phyloP scores from a whole-genome alignment of 2,329 filamentous ascomycete species.

The Aspergillus proliferans region DNA sequence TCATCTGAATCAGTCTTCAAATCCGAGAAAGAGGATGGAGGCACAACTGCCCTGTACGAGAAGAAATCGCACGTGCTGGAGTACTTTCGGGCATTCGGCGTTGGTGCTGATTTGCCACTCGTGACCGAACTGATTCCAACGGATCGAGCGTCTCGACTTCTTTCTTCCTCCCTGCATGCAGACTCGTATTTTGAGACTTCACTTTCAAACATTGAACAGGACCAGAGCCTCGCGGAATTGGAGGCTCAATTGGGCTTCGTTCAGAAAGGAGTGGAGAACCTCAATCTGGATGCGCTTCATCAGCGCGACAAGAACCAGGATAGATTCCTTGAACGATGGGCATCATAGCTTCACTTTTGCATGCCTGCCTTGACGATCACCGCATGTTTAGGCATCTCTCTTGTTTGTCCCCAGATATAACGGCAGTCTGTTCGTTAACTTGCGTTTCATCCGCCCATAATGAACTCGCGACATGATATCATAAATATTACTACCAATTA shows the following conservation, averaged over 20 bases:
- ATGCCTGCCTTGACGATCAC: neutral
- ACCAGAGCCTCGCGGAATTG: constrained; percentile 21
- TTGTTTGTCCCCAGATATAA: too few species aligned
- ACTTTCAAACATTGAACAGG: constrained; percentile 21
- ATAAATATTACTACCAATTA: neutral
- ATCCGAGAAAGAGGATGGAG: constrained; percentile 13
- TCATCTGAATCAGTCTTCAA: constrained; percentile 22
- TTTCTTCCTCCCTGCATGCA: constrained; percentile 24
- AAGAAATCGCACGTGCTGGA: constrained; percentile 26
- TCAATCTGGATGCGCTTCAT: constrained; percentile 28
- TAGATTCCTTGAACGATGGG: constrained; percentile 30
- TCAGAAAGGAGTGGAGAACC: constrained; percentile 27
- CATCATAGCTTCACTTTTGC: constrained; percentile 5
- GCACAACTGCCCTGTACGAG: constrained; percentile 19
- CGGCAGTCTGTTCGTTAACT: too few species aligned
- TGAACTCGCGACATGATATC: neutral
- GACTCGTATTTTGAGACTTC: constrained; percentile 24
- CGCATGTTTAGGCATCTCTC: too few species aligned
- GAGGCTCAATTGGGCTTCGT: constrained; percentile 25
- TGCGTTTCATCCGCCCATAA: too few species aligned
- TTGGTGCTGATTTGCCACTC: constrained; percentile 26
- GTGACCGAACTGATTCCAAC: constrained; percentile 21
- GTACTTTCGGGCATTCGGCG: constrained; percentile 19
- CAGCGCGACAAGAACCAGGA: constrained; percentile 25
- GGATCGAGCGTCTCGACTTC: constrained; percentile 28